Base-by-base conservation (phyloP, 176 grass and related monocot species). In the Rhynchospora tenuis region DNA sequence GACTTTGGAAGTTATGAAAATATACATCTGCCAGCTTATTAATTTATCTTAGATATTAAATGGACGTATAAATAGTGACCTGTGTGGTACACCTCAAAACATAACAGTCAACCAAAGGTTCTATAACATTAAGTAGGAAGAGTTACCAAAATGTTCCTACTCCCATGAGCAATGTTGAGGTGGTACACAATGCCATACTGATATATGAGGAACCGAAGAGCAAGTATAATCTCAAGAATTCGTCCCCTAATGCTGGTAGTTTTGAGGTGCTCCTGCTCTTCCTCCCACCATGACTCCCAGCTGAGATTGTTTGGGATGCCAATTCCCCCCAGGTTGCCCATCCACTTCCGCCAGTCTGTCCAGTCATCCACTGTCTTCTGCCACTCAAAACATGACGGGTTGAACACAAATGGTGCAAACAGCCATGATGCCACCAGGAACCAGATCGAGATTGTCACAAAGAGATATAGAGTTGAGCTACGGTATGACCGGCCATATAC, bases 101-200 rank as follows among this genome's bases (percentile, higher is more conserved):
- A 64, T 38, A 81, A 45, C 52, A 55, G 27, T 33, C 15, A 14
- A 79, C 50, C 26, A 17, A 55, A 79, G 58, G 33, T 38, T 38
- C 3, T 38, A 31, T 26, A 52, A 17, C 44, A 62, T 62, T 17
- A 57, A 78, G 54, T 7, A 51, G 43, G 55, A 88, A 66, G 61
- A 65, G 75, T 45, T 93, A 99, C 96, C 96, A 93, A 64, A 84
- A 99, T 84, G 75, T 89, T 96, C 67, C 45, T 90, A 86, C 8
- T 91, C 59, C 50, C 91, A 59, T 73, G 86, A 81, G 93, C 71
- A 68, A 99, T 93, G 64, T 93, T 88, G 43, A 99, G 89, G 86
- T 99, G 97, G 66, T 96, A 96, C 69, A 99, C 97, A 86, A 99
- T 93, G 23, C 93, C 97, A 68, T 99, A 99, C 81, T 99, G 97